Evolutionary conservation across 2,329 filamentous ascomycete species (phyloP).

Genomic region (Colletotrichum musicola): DNA sequence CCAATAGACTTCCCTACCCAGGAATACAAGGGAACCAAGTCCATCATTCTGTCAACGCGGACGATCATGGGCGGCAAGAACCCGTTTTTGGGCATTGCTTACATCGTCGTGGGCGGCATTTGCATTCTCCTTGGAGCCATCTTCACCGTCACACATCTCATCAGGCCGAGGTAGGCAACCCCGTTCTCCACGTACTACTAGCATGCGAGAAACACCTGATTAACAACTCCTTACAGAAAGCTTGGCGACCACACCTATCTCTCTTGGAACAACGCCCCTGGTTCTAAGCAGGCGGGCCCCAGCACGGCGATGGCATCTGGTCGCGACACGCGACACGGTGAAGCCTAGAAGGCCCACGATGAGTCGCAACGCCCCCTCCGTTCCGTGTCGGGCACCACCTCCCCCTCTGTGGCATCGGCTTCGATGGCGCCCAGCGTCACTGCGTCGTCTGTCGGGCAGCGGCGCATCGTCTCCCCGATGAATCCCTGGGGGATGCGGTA

Average conservation of each 20-base stretch:
- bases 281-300: slow-evolving; percentile 55
- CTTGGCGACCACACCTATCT: slow-evolving; percentile 97
- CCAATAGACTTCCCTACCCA: slow-evolving; percentile 81
- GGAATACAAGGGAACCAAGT: slow-evolving; percentile 87
- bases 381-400: slow-evolving; percentile 22
- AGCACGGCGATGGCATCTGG: slow-evolving; percentile 64
- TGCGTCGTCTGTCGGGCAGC: slow-evolving; percentile 19
- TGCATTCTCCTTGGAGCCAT: slow-evolving; percentile 90
- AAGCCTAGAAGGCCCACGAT: slow-evolving; percentile 53
- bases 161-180: slow-evolving; percentile 80
- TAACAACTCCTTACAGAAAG: slow-evolving; percentile 71
- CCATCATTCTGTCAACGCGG: slow-evolving; percentile 87
- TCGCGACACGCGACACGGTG: slow-evolving; percentile 65
- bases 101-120: slow-evolving; percentile 91
- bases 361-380: slow-evolving; percentile 39
- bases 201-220: slow-evolving; percentile 8
- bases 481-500: slow-evolving; percentile 7
- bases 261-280: slow-evolving; percentile 83
- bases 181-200: slow-evolving; percentile 12
- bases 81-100: slow-evolving; percentile 95
- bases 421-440: slow-evolving; percentile 27
- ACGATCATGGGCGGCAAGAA: slow-evolving; percentile 97
- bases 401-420: slow-evolving; percentile 10
- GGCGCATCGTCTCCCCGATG: slow-evolving; percentile 20
- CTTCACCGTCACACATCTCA: slow-evolving; percentile 90